Percentiles rank a stretch among this genome's conserved stretches.
Conservation (phyloP, 2,329 filamentous ascomycete genomes). For the Cordyceps farinosa region DNA sequence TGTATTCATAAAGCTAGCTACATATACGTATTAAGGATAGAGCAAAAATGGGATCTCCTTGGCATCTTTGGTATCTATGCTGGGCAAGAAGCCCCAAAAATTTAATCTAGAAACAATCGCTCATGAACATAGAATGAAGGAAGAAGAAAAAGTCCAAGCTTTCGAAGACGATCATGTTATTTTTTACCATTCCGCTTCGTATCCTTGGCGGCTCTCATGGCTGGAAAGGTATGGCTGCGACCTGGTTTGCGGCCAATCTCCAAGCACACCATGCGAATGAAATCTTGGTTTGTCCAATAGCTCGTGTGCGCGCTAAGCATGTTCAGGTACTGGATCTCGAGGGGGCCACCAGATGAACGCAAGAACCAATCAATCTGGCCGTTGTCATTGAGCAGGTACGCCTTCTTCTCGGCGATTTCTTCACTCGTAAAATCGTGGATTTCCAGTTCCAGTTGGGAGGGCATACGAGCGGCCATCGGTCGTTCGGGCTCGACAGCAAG, state of each 20-base stretch:
- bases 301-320: constrained; percentile 95
- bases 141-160: background rate
- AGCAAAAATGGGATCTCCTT: constrained; percentile 1
- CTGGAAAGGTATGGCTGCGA: constrained; percentile 53
- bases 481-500: constrained; percentile 32
- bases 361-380: constrained; percentile 92
- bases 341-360: constrained; percentile 74
- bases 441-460: constrained; percentile 79
- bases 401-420: constrained; percentile 86
- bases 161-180: background rate
- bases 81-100: background rate
- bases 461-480: constrained; percentile 45
- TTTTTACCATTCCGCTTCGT: constrained; percentile 34
- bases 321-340: constrained; percentile 94
- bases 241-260: constrained; percentile 79
- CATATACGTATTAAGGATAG: background rate
- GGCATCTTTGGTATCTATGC: background rate
- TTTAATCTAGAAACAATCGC: background rate
- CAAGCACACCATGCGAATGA: constrained; percentile 84
- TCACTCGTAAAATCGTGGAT: constrained; percentile 93
- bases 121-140: background rate
- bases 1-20: background rate
- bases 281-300: constrained; percentile 86
- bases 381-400: constrained; percentile 88
- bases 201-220: constrained; percentile 57